Evolutionary conservation across 2,329 filamentous ascomycete genomes (phyloP).

Genomic region (Metarhizium album): DNA sequence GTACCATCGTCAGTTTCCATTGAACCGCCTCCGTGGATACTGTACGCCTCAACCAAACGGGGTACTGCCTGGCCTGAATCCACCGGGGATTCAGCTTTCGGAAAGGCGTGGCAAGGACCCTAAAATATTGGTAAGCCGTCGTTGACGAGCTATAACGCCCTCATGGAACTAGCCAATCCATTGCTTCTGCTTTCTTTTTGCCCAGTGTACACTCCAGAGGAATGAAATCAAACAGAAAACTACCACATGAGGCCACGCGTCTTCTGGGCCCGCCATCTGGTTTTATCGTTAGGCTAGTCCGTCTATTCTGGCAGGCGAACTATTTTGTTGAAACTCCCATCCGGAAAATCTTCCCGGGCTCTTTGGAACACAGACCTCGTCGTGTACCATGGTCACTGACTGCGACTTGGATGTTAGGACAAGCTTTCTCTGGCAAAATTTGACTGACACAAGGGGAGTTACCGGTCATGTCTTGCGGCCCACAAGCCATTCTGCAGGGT

Average conservation of each 20-base stretch:
- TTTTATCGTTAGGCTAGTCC: background rate
- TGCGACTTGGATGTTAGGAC: background rate
- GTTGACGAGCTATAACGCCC: background rate
- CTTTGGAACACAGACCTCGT: too few relatives aligned
- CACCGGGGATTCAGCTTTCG: background rate
- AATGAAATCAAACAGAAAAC: background rate
- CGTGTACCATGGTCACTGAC: too few relatives aligned
- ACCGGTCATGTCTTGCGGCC: background rate
- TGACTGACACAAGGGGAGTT: background rate
- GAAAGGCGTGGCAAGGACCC: background rate
- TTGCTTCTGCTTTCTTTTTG: too few relatives aligned
- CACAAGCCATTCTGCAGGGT: background rate
- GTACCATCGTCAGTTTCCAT: too few relatives aligned
- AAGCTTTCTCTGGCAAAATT: background rate
- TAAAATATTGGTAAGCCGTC: background rate
- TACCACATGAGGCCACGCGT: background rate
- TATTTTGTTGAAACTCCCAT: too few relatives aligned
- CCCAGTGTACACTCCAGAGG: too few relatives aligned
- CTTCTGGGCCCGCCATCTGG: background rate
- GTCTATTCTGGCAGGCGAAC: background rate
- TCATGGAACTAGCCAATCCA: too few relatives aligned
- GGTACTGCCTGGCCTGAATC: background rate
- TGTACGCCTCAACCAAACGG: background rate
- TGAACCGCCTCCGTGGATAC: too few relatives aligned
- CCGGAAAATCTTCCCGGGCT: too few relatives aligned